Base-by-base conservation (phyloP, 2,329 filamentous ascomycete species). In the Chaetothyriales sp. region DNA sequence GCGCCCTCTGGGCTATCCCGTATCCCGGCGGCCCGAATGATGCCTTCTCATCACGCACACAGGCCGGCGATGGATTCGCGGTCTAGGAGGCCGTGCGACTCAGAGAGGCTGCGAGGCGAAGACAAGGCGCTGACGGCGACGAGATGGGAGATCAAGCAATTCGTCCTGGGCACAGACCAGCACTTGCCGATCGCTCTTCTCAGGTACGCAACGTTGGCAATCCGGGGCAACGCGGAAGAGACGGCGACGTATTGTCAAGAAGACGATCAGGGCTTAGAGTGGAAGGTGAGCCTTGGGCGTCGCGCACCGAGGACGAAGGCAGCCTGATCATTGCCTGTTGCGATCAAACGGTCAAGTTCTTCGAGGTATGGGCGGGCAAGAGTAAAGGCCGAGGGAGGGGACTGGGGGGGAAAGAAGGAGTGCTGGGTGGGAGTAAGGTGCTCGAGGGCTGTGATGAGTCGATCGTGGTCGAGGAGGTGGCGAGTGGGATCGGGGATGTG, bases 261-360 rank as follows among this genome's bases (percentile, higher is more conserved):
- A 15, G 2, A 20, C 44, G n/a, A 20, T 6, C 46, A 13, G 7
- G 20, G 18, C 50, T 63, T 60, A 60, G 54, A 62, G 53, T 66
- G 65, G 73, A 81, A 62, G 76, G 76, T 52, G 74, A 73, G n/a
- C 69, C 72, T 46, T 76, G 73, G 67, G 74, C 74, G 56, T 72
- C 70, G 48, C 73, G 80, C 18, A 81, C 77, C 0, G 71, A 74
- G 4, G 76, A 80, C 58, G 86, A 90, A 61, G 87, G 86, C 0
- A 94, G 89, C 64, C 83, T 98, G 59, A 85, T 95, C 18, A 85
- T 98, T 50, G 90, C 89, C 15, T 85, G 87, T 44, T 95, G 89
- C 63, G 89, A 97, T 68, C 83, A 88, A 64, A 94, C 81, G 60
- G 85, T 97, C 67, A 92, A 92, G 64, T 97, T 97, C 62, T 89